Conservation (phyloP, 177 flowering plant genomes). For the Vitis hybrid region DNA sequence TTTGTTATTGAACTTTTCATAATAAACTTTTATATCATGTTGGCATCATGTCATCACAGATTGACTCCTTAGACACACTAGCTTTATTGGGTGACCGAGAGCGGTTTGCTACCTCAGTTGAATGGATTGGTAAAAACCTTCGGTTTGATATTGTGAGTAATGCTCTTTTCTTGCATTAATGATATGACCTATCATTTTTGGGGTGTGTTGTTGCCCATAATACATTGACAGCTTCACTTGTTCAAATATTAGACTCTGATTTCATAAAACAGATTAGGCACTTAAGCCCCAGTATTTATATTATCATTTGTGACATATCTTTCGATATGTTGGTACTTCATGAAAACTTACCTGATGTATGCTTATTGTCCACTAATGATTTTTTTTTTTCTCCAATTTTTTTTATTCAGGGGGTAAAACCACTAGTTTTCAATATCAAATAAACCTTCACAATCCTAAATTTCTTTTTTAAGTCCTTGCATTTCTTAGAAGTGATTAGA, state of each 20-base stretch:
- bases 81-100: constrained; percentile 86
- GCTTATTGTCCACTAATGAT: no score
- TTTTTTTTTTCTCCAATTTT: neutral
- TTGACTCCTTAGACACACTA: constrained; percentile 89
- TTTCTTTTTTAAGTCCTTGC: neutral
- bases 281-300: no score
- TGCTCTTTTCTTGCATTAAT: constrained; percentile 7
- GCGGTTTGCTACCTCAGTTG: constrained; percentile 74
- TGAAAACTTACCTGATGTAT: no score
- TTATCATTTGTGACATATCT: no score
- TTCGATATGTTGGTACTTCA: no score
- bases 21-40: constrained; percentile 1
- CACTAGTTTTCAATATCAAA: neutral
- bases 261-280: no score
- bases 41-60: constrained; percentile 37
- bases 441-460: neutral
- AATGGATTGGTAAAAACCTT: constrained; percentile 95
- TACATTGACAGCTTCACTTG: no score
- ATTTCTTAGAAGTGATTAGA: neutral
- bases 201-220: no score
- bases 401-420: neutral
- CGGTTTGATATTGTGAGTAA: constrained; percentile 92
- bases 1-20: neutral
- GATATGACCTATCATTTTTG: neutral
- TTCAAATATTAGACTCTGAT: no score